Evolutionary conservation across 371 early-diverging fungal species (phyloP), one percentile per base, ranked within the genome.

Genomic region (Amoeboaphelidium occidentale): DNA sequence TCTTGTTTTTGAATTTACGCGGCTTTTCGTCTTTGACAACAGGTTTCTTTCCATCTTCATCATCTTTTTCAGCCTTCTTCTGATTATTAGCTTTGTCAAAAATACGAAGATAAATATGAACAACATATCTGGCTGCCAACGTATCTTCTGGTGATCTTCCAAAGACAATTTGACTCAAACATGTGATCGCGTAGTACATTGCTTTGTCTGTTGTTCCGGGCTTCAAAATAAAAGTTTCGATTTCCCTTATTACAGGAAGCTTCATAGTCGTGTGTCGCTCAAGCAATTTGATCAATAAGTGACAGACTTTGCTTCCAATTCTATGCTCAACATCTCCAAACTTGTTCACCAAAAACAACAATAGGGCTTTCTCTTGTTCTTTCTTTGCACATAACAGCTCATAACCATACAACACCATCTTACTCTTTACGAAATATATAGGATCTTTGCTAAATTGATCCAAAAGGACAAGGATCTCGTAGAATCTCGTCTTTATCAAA

Each of bases 301-400:
- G 79, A 2, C 78, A 73, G 6, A 84, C 70, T 57, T 85, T 86
- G 43, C 85, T 75, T 0, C 89, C 81, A 25, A 88, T 68, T 61
- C 83, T 81, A 53, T 77, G 75, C 50, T 87, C 87, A 13, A 66
- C 64, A 63, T 94, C 96, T 56, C 96, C 96, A n/a, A 94, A 63
- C 60, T 92, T 94, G 75, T 88, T 89, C 52, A 87, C 78, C 23
- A 94, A 69, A 47, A 94, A 58, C 28, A 78, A 71, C 42, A 94
- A 69, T 51, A 94, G 67, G 53, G 88, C 90, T 48, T 81, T 79
- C 57, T 94, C 96, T 64, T 91, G 89, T 63, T 94, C 96, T 6
- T 92, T 86, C 59, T 90, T 91, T 23, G 74, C 64, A 42, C 66
- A 60, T 51, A 92, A 64, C 32, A 94, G 65, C 54, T 81, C 80